Percentiles rank a stretch among this genome's conserved stretches.
These are phyloP conservation scores for Zymoseptoria crescenta DNA, from an alignment of 2,329 filamentous ascomycete species.

Conservation along the genomic window DNA sequence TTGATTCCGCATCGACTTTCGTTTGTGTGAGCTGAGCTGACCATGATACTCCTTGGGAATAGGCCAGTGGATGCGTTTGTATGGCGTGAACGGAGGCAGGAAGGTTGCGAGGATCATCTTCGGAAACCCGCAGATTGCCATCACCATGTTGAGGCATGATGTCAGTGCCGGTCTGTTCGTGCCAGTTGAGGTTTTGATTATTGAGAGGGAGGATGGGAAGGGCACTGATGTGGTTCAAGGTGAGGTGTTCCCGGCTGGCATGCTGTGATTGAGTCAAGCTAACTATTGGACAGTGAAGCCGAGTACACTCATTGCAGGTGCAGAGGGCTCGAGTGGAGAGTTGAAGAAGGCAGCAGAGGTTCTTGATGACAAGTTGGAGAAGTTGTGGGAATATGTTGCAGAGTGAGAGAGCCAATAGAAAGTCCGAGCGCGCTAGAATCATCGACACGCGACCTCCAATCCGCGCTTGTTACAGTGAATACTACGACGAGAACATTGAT, in stretches of 20 bases:
- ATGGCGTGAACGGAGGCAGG: constrained; percentile 7
- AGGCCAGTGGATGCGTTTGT: constrained; percentile 7
- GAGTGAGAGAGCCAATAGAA: neutral
- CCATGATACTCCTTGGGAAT: too few relatives aligned
- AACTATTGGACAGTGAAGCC: constrained; percentile 3
- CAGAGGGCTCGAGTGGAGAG: constrained; percentile 3
- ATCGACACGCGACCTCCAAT: neutral
- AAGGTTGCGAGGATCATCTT: constrained; percentile 10
- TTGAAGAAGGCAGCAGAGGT: constrained; percentile 9
- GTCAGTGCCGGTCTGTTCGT: constrained; percentile 14
- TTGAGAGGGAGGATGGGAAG: constrained; percentile 10
- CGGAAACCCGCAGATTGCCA: constrained; percentile 12
- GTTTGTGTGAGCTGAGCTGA: too few relatives aligned
- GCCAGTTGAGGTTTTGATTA: constrained; percentile 11
- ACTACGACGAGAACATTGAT: neutral
- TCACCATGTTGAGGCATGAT: constrained; percentile 12
- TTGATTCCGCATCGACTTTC: too few relatives aligned
- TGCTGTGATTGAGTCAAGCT: neutral
- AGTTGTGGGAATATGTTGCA: constrained; percentile 13
- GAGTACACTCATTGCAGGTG: constrained; percentile 13
- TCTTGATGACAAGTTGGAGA: constrained; percentile 11
- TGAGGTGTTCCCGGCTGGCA: neutral
- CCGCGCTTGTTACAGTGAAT: too few relatives aligned
- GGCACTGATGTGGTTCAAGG: constrained; percentile 8
- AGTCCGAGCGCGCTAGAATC: neutral